A percentile compares a stretch with the other conserved stretches of the same genome.
Conservation (phyloP, 2,329 filamentous ascomycete species). For the Fusarium oxysporum region DNA sequence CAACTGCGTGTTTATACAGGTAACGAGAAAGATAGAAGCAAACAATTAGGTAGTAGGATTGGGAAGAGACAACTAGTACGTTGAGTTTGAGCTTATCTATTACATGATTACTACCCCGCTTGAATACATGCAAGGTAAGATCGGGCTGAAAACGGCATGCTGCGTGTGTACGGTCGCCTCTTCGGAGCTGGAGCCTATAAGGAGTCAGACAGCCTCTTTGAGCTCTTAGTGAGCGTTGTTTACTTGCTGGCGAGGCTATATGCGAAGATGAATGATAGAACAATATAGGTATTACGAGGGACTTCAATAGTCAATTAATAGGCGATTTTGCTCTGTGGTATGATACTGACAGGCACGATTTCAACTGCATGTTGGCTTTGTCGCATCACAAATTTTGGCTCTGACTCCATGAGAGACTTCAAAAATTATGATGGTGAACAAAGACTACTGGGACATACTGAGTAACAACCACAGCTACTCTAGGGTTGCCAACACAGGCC, state of each 20-base stretch:
- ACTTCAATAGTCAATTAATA: background rate
- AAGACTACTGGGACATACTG: background rate
- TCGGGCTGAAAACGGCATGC: background rate
- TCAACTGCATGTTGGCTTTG: background rate
- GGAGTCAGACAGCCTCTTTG: background rate
- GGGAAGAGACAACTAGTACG: background rate
- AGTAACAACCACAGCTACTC: background rate
- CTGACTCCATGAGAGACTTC: background rate
- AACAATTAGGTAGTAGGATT: background rate
- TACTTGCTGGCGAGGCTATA: no score
- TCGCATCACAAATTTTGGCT: background rate
- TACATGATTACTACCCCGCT: background rate
- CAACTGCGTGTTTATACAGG: background rate
- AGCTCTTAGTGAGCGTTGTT: background rate
- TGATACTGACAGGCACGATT: background rate
- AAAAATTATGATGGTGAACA: no score
- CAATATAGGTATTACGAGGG: background rate
- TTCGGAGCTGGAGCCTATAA: background rate
- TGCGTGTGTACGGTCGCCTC: background rate
- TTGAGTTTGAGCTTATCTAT: background rate
- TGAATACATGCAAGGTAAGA: background rate
- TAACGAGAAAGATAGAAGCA: background rate
- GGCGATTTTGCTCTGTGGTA: background rate
- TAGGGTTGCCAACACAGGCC: background rate
- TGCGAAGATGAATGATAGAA: rapidly evolving